Conservation (phyloP, 495 filamentous ascomycete species). For the Aspergillus ostianus region DNA sequence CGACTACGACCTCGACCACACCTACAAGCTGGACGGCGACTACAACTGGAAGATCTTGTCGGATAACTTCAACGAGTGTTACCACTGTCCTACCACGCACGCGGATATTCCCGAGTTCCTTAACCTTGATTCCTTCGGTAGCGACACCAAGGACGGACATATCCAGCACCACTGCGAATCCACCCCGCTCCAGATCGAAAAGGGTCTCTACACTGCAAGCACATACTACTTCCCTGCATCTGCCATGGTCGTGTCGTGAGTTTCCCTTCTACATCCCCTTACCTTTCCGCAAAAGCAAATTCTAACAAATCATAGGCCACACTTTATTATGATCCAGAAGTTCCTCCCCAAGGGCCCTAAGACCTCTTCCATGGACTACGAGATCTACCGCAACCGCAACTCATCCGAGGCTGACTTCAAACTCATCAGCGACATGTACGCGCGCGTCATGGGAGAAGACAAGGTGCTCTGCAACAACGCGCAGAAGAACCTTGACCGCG, state of each 20-base stretch:
- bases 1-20: slow-evolving; percentile 52
- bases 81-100: slow-evolving; percentile 53
- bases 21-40: slow-evolving; percentile 50
- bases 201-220: slow-evolving; percentile 35
- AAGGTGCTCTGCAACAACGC: slow-evolving; percentile 38
- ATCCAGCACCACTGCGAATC: slow-evolving; percentile 45
- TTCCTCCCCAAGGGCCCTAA: slow-evolving; percentile 42
- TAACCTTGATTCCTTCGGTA: slow-evolving; percentile 44
- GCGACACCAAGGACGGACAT: slow-evolving; percentile 38
- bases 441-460: slow-evolving; percentile 39
- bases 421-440: slow-evolving; percentile 36
- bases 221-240: slow-evolving; percentile 48
- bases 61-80: slow-evolving; percentile 71
- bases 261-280: background rate
- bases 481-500: slow-evolving; percentile 48
- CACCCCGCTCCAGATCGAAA: slow-evolving; percentile 36
- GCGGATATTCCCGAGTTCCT: slow-evolving; percentile 45
- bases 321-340: slow-evolving; percentile 50
- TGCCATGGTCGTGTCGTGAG: slow-evolving; percentile 49
- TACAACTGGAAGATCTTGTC: slow-evolving; percentile 57
- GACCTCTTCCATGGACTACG: slow-evolving; percentile 42
- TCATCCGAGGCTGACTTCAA: slow-evolving; percentile 34
- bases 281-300: background rate
- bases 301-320: slow-evolving; percentile 32
- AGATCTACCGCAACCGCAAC: slow-evolving; percentile 43